Evolutionary conservation across 345 rosid genomes (phyloP).

Genomic region (Sonneratia alba): DNA sequence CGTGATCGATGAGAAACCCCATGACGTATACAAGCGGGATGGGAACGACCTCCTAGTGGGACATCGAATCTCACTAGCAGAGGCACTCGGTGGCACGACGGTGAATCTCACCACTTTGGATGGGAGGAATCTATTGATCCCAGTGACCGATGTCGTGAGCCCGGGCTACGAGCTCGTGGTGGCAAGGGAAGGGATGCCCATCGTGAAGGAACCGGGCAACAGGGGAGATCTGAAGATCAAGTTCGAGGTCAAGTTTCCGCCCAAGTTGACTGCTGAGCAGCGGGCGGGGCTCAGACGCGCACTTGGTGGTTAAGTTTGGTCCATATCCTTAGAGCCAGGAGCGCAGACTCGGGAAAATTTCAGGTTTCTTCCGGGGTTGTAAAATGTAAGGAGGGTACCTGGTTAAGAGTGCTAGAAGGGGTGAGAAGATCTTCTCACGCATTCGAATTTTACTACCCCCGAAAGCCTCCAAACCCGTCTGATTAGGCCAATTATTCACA

Average conservation of each 20-base stretch:
- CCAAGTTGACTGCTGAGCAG: constrained; percentile 57
- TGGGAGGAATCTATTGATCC: constrained; percentile 48
- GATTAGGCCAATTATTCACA: neutral
- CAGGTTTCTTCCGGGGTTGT: neutral
- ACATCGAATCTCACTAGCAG: constrained; percentile 53
- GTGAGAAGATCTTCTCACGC: neutral
- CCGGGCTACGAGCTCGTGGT: constrained; percentile 80
- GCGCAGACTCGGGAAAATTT: neutral
- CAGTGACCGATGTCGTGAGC: constrained; percentile 57
- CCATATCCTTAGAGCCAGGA: neutral
- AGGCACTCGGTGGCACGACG: constrained; percentile 75
- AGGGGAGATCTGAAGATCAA: constrained; percentile 66
- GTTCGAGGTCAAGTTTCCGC: constrained; percentile 84
- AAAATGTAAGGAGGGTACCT: no score
- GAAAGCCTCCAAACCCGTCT: neutral
- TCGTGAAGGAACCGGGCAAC: constrained; percentile 65
- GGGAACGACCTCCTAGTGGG: constrained; percentile 65
- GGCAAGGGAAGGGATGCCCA: constrained; percentile 86
- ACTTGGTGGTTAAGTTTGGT: constrained; percentile 35
- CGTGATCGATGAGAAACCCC: constrained; percentile 77
- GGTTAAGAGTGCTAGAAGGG: neutral
- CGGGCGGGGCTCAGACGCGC: constrained; percentile 66
- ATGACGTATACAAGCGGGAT: constrained; percentile 59
- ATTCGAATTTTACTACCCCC: neutral
- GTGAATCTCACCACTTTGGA: constrained; percentile 54